phyloP scores from a whole-genome alignment of 2,329 filamentous ascomycete species.

The Trichoderma sp. region DNA sequence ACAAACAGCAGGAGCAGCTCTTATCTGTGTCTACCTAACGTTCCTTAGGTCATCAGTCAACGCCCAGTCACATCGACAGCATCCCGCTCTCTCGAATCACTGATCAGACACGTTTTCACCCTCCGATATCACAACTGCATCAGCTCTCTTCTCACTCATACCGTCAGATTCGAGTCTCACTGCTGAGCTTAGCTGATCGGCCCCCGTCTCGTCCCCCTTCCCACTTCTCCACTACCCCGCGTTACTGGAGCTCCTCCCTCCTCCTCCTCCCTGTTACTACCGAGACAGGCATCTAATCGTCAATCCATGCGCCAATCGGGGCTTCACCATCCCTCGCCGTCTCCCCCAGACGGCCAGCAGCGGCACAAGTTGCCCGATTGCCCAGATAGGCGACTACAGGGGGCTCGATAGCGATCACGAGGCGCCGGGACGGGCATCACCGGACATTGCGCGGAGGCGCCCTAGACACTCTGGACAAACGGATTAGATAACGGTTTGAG shows the following conservation, averaged over 20 bases:
- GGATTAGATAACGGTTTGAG: conserved; percentile 19
- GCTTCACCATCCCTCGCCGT: background rate
- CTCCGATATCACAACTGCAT: too few species aligned
- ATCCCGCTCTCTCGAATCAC: too few species aligned
- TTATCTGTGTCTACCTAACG: too few species aligned
- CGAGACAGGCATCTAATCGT: conserved; percentile 18
- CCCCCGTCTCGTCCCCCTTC: background rate
- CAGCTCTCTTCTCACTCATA: too few species aligned
- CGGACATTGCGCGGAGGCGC: background rate
- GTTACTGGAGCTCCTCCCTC: background rate
- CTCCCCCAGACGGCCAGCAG: conserved; percentile 11
- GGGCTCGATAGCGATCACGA: background rate
- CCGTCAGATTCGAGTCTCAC: background rate
- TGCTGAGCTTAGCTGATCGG: background rate
- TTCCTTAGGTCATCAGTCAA: too few species aligned
- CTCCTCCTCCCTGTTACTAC: conserved; percentile 9
- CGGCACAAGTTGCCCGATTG: conserved; percentile 24
- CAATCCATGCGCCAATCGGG: conserved; percentile 19
- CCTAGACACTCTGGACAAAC: background rate
- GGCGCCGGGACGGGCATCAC: conserved; percentile 10
- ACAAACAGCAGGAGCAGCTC: background rate
- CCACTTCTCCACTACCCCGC: conserved; percentile 26
- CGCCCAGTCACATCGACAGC: too few species aligned
- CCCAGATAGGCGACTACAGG: conserved; percentile 21
- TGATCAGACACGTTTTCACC: too few species aligned